Evolutionary conservation across 108 stramenopile species (phyloP), one percentile per base, ranked within the genome.

Genomic region (Pseudonitzschia pungens): DNA sequence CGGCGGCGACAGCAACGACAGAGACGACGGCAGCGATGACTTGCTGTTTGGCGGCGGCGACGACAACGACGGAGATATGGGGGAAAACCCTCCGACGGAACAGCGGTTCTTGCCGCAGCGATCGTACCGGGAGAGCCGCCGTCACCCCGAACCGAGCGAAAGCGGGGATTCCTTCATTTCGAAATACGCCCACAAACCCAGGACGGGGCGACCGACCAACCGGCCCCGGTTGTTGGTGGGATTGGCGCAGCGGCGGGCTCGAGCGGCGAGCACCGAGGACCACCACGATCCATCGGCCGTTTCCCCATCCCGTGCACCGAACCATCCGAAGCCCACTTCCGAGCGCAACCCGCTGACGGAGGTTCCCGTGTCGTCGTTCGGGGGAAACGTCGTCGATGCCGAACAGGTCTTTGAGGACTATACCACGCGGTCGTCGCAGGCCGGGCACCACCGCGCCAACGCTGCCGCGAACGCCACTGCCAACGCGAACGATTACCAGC

Each of bases 41-140:
- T 24, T 28, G 62, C 41, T 77, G n/a, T 70, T 79, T 41, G 66
- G 64, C 42, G 63, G 58, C 12, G 79, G 77, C 41, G 70, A 52
- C 10, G 57, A 68, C 21, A 24, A 53, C 33, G 54, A 67, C 52
- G 16, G 8, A 2, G 45, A 50, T 42, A n/a, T n/a, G n/a, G n/a
- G n/a, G n/a, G 62, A 28, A 8, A 7, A 26, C 2, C 65, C 40
- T 11, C 33, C 53, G 18, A 45, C 9, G 27, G 71, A 78, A 10
- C 71, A 76, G 33, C 72, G 73, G 54, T 79, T 80, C 65, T 43
- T 77, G 15, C 82, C 82, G 0, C 5, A 62, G 40, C 32, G 60
- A 20, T 62, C 60, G 3, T 62, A 62, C 18, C 58, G 42, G 7
- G 27, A 52, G 7, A 48, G 18, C 45, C 3, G 45, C 45, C 5